These are phyloP conservation scores for Apiospora phragmitis DNA, from an alignment of 2,329 filamentous ascomycete species.

Conservation along the genomic window DNA sequence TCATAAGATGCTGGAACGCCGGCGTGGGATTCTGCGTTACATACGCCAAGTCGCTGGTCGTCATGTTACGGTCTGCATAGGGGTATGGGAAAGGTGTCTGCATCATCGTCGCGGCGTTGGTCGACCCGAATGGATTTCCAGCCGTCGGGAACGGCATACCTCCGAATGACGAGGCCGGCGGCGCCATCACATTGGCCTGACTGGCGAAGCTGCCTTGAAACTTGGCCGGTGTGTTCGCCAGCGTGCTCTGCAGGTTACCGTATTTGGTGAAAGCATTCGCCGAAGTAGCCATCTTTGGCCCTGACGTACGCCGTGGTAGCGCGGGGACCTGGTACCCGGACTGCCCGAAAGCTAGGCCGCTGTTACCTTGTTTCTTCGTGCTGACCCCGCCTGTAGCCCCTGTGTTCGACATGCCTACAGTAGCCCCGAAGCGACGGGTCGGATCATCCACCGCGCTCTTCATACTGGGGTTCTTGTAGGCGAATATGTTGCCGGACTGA, in stretches of 20 bases:
- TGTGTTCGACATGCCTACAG: background rate
- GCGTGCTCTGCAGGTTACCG: background rate
- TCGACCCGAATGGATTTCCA: background rate
- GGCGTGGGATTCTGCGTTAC: background rate
- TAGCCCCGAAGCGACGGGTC: background rate
- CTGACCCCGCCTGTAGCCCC: no score
- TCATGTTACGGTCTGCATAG: background rate
- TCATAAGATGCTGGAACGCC: background rate
- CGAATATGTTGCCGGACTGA: background rate
- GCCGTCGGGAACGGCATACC: background rate
- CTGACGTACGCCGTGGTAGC: background rate
- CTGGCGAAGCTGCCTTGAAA: background rate
- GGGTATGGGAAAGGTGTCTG: background rate
- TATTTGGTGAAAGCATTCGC: background rate
- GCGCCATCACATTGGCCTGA: background rate
- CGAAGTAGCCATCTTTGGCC: background rate
- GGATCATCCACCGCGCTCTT: background rate
- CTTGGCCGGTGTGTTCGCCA: background rate
- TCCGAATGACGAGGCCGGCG: background rate
- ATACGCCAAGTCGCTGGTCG: background rate
- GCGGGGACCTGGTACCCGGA: background rate
- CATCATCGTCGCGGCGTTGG: background rate
- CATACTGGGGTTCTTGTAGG: background rate
- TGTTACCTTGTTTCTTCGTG: background rate
- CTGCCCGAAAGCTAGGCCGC: background rate